Percentiles rank a stretch among this genome's conserved stretches.
phyloP scores from a whole-genome alignment of 2,329 filamentous ascomycete species.

The Fusarium palustre region DNA sequence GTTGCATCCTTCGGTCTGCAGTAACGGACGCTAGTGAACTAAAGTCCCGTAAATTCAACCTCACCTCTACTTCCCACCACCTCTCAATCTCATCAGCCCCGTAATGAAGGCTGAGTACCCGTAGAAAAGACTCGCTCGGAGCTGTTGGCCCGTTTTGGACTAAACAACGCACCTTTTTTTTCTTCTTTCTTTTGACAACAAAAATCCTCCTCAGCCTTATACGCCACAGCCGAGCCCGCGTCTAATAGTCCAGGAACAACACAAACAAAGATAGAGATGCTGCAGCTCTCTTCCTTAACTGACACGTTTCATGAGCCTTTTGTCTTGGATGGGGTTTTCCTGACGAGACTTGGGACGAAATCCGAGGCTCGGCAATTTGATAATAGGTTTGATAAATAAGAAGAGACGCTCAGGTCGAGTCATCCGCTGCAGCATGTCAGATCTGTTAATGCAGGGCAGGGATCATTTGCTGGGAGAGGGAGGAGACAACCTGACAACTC shows the following conservation, averaged over 20 bases:
- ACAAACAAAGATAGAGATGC: neutral
- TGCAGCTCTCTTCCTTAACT: neutral
- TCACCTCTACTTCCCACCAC: conserved; percentile 10
- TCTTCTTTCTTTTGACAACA: too few species aligned
- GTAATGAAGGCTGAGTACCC: conserved; percentile 20
- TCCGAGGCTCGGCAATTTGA: neutral
- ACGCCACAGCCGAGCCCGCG: conserved; percentile 3
- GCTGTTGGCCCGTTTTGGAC: conserved; percentile 15
- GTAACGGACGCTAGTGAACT: conserved; percentile 21
- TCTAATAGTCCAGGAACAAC: neutral
- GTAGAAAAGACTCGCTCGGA: conserved; percentile 4
- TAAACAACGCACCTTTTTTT: neutral
- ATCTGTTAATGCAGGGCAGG: conserved; percentile 23
- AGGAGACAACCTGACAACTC: conserved; percentile 3
- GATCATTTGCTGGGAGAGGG: conserved; percentile 1
- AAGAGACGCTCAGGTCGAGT: conserved; percentile 1
- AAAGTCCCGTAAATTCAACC: conserved; percentile 11
- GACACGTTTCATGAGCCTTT: conserved; percentile 27
- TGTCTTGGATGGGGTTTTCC: conserved; percentile 5
- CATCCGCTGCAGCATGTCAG: conserved; percentile 10
- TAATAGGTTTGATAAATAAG: neutral
- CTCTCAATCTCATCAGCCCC: neutral
- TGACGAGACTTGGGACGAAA: neutral
- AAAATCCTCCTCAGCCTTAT: conserved; percentile 27
- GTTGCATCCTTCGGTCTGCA: conserved; percentile 20